These are phyloP conservation scores for Lecanicillium sp. DNA, from an alignment of 2,329 filamentous ascomycete genomes.

Conservation along the genomic window DNA sequence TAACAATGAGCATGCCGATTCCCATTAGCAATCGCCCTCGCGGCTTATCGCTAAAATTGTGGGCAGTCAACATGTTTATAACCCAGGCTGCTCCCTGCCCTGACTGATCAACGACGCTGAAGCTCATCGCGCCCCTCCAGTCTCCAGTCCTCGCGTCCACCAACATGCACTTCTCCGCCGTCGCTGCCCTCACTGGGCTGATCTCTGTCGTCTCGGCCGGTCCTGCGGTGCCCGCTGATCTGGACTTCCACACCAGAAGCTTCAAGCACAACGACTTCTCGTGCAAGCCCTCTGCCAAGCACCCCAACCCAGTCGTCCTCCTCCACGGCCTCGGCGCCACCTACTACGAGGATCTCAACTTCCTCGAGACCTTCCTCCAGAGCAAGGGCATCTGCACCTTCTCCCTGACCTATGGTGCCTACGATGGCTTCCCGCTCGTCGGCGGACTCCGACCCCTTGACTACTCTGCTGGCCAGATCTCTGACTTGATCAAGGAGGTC, in stretches of 20 bases:
- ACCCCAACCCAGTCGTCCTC: conserved; percentile 19
- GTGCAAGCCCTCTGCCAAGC: conserved; percentile 12
- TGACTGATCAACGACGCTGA: too few species aligned
- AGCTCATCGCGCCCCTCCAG: background rate
- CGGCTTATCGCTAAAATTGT: too few species aligned
- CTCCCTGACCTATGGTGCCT: conserved; percentile 19
- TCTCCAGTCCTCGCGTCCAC: too few species aligned
- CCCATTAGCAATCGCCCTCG: too few species aligned
- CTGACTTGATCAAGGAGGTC: conserved; percentile 17
- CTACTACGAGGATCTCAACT: conserved; percentile 17
- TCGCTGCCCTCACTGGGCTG: background rate
- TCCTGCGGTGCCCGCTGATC: background rate
- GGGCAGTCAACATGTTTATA: too few species aligned
- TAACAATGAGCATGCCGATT: background rate
- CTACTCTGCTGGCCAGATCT: conserved; percentile 17
- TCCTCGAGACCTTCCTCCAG: conserved; percentile 17
- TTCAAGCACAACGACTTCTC: conserved; percentile 16
- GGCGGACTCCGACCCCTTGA: conserved; percentile 18
- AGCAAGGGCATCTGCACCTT: conserved; percentile 18
- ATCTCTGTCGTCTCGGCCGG: background rate
- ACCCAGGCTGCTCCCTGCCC: too few species aligned
- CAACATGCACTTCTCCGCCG: background rate
- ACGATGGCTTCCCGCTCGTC: conserved; percentile 16
- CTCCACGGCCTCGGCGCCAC: conserved; percentile 20
- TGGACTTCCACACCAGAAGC: background rate